A percentile compares a stretch with the other conserved stretches of the same genome.
These are phyloP conservation scores for Elaeis oleifera DNA, from an alignment of 202 grass and related monocot genomes.

Conservation along the genomic window DNA sequence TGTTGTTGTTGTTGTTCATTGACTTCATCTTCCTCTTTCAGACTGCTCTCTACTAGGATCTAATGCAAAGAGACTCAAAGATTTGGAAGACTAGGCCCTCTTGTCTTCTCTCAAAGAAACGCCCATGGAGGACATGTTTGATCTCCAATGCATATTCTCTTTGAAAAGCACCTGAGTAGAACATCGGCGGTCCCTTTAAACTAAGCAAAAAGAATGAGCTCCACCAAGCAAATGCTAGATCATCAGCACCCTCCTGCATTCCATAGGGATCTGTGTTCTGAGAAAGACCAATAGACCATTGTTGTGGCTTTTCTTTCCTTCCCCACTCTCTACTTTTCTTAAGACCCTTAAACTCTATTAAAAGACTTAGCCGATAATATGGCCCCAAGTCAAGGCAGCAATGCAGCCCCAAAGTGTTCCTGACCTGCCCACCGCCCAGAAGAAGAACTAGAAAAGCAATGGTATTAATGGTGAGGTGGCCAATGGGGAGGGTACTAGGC, in stretches of 20 bases:
- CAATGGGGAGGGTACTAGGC: constrained; percentile 22
- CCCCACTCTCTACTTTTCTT: constrained; percentile 15
- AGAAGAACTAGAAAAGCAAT: background rate
- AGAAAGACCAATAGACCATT: constrained; percentile 14
- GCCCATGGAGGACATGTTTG: background rate
- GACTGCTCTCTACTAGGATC: background rate
- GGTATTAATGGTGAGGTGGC: constrained; percentile 25
- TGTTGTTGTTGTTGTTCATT: constrained; percentile 47
- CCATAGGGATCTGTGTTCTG: constrained; percentile 55
- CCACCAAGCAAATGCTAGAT: constrained; percentile 10
- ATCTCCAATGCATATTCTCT: no score
- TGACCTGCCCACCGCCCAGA: background rate
- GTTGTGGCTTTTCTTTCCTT: constrained; percentile 3
- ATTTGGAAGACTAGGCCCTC: background rate
- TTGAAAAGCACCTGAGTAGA: constrained; percentile 4
- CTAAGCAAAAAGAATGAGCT: constrained; percentile 52
- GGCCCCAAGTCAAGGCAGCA: background rate
- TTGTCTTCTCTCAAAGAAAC: background rate
- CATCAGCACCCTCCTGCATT: constrained; percentile 26
- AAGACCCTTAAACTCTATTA: constrained; percentile 25
- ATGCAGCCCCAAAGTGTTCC: background rate
- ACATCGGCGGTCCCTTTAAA: constrained; percentile 31
- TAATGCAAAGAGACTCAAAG: background rate
- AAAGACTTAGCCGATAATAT: constrained; percentile 4
- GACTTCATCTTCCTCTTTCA: constrained; percentile 26